Evolutionary conservation across 352 stramenopile genomes (phyloP), one percentile per base, ranked within the genome.

Genomic region (Phytophthora hibernalis): DNA sequence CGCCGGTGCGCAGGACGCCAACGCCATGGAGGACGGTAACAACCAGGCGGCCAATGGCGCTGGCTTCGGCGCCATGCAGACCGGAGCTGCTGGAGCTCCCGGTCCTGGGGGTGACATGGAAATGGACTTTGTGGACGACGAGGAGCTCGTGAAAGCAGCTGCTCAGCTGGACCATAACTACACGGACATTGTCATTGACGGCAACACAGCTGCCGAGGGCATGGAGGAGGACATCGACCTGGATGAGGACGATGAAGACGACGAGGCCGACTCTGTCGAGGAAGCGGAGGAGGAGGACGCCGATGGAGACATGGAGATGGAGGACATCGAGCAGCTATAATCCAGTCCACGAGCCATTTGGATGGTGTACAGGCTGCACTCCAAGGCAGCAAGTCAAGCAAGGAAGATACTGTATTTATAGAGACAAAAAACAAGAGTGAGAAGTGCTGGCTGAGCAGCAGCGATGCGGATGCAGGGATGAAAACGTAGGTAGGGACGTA

Each of bases 111-210:
- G 65, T 30, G 77, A 87, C 24, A 50, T 90, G 16, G 77, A 87
- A 15, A 82, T 87, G 76, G 82, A 90, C 65, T 90, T 92, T 68
- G 82, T 92, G 38, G 87, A 94, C 54, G 88, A 96, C 63, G 83
- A 94, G 42, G 86, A 96, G 42, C 74, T 96, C 35, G 82, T 96
- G 38, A 96, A 96, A 68, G 88, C 88, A 8, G 88, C 88, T 9
- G 86, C 86, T 12, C 86, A 91, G 53, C 76, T 96, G 3, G 88
- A 96, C 73, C 85, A 92, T 72, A 91, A 93, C 72, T 94, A 96
- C 70, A 92, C 86, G 61, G 83, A 95, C 64, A 96, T 96, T 81
- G 88, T 96, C 38, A 96, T 96, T 61, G 86, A 86, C 45, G 79
- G 75, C 16, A 72, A 78, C 18, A 65, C 61, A 15, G 65, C 53